Percentiles rank a stretch among this genome's conserved stretches.
Evolutionary conservation across 768 basidiomycete genomes (phyloP).

Genomic region (Fibroporia radiculosa): DNA sequence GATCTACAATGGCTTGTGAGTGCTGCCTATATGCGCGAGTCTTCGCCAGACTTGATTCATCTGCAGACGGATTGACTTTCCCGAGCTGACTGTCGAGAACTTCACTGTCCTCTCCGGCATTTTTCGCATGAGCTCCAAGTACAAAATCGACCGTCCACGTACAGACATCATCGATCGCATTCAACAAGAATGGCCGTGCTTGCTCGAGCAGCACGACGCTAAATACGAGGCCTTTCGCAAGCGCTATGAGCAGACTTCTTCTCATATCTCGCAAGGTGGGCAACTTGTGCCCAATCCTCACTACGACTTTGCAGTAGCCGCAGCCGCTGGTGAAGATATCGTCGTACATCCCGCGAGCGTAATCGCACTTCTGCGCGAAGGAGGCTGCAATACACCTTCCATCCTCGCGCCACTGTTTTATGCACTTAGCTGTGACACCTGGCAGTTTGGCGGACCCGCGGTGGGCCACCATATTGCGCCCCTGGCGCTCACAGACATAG

Average conservation of each 20-base stretch:
- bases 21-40: not conserved
- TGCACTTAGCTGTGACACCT: conserved; percentile 17
- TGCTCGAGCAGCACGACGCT: conserved; percentile 18
- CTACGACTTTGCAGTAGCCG: not conserved
- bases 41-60: not conserved
- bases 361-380: conserved; percentile 19
- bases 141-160: conserved; percentile 23
- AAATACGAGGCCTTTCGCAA: conserved; percentile 14
- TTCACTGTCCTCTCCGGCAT: conserved; percentile 14
- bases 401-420: conserved; percentile 22
- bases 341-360: conserved; percentile 18
- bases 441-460: conserved; percentile 13
- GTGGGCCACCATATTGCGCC: conserved; percentile 16
- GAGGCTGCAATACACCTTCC: conserved; percentile 9
- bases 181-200: conserved; percentile 25
- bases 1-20: conserved; percentile 21
- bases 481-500: conserved; percentile 16
- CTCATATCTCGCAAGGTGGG: not conserved
- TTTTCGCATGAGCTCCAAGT: conserved; percentile 25
- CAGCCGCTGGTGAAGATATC: conserved; percentile 7
- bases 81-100: conserved; percentile 12
- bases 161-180: conserved; percentile 23
- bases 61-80: conserved; percentile 15
- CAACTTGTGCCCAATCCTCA: conserved; percentile 1
- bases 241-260: conserved; percentile 2